These are phyloP conservation scores for Colletotrichum karsti DNA, from an alignment of 2,329 filamentous ascomycete genomes.

Conservation along the genomic window DNA sequence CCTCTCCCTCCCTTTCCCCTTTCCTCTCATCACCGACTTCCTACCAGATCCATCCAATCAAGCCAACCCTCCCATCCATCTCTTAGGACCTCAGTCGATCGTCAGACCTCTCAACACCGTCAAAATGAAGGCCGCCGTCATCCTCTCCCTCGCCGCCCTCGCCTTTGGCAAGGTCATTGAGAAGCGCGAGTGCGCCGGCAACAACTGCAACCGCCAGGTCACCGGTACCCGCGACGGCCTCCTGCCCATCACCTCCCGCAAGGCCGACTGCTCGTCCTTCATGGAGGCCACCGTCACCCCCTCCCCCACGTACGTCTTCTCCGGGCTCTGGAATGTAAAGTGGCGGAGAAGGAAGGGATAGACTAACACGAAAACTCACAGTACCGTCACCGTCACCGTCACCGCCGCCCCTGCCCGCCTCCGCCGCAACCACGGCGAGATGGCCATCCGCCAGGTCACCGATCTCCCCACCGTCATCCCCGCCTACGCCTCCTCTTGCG, in stretches of 20 bases:
- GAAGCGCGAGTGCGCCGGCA: conserved; percentile 46
- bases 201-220: conserved; percentile 57
- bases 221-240: conserved; percentile 51
- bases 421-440: conserved; percentile 36
- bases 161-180: conserved; percentile 46
- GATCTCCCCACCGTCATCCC: conserved; percentile 43
- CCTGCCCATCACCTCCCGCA: conserved; percentile 41
- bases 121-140: conserved; percentile 51
- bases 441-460: conserved; percentile 40
- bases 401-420: conserved; percentile 39
- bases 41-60: conserved; percentile 29
- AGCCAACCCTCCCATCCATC: conserved; percentile 25
- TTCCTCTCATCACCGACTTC: conserved; percentile 32
- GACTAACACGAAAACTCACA: conserved; percentile 34
- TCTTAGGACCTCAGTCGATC: conserved; percentile 30
- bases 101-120: conserved; percentile 27
- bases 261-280: conserved; percentile 51
- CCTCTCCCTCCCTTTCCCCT: conserved; percentile 12
- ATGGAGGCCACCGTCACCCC: conserved; percentile 49
- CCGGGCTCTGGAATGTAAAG: background rate
- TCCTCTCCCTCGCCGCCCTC: conserved; percentile 46
- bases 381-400: conserved; percentile 48
- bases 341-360: too few relatives aligned
- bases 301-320: conserved; percentile 44
- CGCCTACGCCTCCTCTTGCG: conserved; percentile 50